Conservation (phyloP, 2,329 filamentous ascomycete species). For the Colletotrichum navitas region DNA sequence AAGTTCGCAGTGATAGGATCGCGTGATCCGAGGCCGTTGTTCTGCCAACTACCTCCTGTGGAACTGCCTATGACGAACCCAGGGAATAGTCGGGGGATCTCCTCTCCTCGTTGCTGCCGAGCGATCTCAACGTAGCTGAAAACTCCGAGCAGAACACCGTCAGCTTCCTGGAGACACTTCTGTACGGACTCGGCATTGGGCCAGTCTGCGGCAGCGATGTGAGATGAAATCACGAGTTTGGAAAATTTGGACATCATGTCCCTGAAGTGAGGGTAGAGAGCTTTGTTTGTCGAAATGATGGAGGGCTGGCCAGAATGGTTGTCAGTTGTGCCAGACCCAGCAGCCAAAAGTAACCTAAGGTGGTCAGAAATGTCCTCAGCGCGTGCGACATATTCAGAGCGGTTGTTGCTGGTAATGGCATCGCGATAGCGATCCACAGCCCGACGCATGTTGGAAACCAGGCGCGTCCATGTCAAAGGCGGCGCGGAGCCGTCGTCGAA, state of each 20-base stretch:
- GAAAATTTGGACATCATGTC: constrained; percentile 99
- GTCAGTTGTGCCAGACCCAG: constrained; percentile 96
- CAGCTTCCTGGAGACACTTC: constrained; percentile 97
- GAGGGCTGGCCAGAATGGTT: constrained; percentile 99
- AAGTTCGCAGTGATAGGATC: constrained; percentile 86
- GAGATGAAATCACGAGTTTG: constrained; percentile 97
- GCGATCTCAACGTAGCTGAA: constrained; percentile 98
- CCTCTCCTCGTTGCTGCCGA: constrained; percentile 90
- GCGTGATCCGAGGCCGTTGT: constrained; percentile 73
- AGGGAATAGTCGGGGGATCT: constrained; percentile 91
- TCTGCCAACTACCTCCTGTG: constrained; percentile 89
- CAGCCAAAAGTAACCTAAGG: constrained; percentile 90
- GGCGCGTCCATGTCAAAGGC: constrained; percentile 87
- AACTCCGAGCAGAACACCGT: constrained; percentile 92
- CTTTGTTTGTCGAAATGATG: constrained; percentile 99
- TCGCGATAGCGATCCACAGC: constrained; percentile 92
- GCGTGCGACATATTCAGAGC: constrained; percentile 90
- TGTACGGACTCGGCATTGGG: constrained; percentile 92
- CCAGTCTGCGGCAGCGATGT: constrained; percentile 97
- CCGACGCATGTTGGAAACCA: constrained; percentile 92
- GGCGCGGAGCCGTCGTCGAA: constrained; percentile 89
- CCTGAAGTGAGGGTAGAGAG: constrained; percentile 94
- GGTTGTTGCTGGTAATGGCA: constrained; percentile 84
- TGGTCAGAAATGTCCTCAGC: constrained; percentile 99
- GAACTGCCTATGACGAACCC: constrained; percentile 91